Evolutionary conservation across 1,139 yeast genomes (phyloP).

Genomic region (Suhomyces bokatorum): DNA sequence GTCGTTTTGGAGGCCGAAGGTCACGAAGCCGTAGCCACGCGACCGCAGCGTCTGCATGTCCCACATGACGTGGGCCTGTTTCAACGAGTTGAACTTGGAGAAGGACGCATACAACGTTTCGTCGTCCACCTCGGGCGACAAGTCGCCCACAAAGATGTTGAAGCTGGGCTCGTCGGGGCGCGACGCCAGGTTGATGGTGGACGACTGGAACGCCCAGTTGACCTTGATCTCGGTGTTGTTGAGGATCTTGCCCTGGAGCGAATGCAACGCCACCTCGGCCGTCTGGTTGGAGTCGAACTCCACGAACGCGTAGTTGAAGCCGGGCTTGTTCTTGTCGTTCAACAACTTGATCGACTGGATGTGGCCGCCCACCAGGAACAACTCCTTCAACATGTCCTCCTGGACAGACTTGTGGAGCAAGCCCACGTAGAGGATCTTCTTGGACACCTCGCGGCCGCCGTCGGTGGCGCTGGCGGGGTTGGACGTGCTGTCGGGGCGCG

Average conservation of each 20-base stretch:
- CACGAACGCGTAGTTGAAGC: slow-evolving; percentile 81
- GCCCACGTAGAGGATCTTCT: slow-evolving; percentile 75
- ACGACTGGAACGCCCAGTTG: slow-evolving; percentile 82
- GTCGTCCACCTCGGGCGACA: slow-evolving; percentile 81
- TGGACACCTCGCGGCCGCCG: slow-evolving; percentile 81
- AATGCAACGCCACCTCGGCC: slow-evolving; percentile 63
- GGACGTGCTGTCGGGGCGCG: too few relatives aligned
- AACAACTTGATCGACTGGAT: slow-evolving; percentile 65
- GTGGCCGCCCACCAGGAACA: slow-evolving; percentile 63
- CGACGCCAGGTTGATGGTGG: slow-evolving; percentile 50
- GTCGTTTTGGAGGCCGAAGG: slow-evolving; percentile 63
- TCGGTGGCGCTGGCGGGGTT: slow-evolving; percentile 67
- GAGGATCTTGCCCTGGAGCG: slow-evolving; percentile 57
- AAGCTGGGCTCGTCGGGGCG: slow-evolving; percentile 54
- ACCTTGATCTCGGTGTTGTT: slow-evolving; percentile 59
- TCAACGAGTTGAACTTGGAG: slow-evolving; percentile 56
- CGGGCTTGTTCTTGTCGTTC: slow-evolving; percentile 71
- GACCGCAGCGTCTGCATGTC: slow-evolving; percentile 93
- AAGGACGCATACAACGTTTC: slow-evolving; percentile 65
- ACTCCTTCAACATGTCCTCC: slow-evolving; percentile 60
- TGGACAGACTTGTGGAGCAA: slow-evolving; percentile 65
- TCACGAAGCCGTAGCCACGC: slow-evolving; percentile 91
- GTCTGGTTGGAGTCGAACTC: slow-evolving; percentile 62
- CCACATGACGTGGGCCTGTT: slow-evolving; percentile 96
- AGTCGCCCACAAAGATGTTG: slow-evolving; percentile 84